Conservation (phyloP, 148 eudicot genomes). For the Chenopodium quinoa region DNA sequence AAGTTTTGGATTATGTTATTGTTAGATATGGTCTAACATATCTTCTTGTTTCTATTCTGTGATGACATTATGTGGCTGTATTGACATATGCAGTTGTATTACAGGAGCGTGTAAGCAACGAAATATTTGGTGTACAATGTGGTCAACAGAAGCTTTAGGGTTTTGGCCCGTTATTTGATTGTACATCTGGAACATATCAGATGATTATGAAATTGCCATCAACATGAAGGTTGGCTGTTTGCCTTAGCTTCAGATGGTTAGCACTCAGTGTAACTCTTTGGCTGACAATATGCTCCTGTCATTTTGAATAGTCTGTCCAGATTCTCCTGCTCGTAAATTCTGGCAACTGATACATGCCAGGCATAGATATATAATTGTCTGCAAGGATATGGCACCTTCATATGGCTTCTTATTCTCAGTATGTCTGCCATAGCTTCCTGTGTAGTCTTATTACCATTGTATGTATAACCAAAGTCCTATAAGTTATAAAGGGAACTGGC, state of each 20-base stretch:
- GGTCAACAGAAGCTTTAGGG: slow-evolving; percentile 2
- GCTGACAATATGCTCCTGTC: neutral
- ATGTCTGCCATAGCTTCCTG: neutral
- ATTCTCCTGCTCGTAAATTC: slow-evolving; percentile 9
- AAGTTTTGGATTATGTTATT: slow-evolving; percentile 11
- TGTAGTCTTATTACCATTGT: neutral
- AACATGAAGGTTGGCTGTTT: slow-evolving; percentile 21
- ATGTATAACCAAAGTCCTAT: slow-evolving; percentile 4
- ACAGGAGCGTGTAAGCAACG: slow-evolving; percentile 23
- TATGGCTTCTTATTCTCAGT: slow-evolving; percentile 3
- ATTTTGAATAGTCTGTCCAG: slow-evolving; percentile 4
- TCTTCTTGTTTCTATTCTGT: slow-evolving; percentile 2
- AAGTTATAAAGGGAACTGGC: neutral
- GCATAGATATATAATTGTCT: slow-evolving; percentile 18
- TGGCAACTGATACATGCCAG: slow-evolving; percentile 25
- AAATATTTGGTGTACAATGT: slow-evolving; percentile 5
- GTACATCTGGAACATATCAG: slow-evolving; percentile 12
- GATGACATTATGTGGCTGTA: neutral
- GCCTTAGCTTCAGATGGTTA: slow-evolving; percentile 20
- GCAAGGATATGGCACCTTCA: slow-evolving; percentile 7
- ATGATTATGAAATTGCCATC: slow-evolving; percentile 13
- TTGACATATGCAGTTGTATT: slow-evolving; percentile 1
- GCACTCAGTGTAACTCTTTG: slow-evolving; percentile 5
- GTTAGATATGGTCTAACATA: neutral
- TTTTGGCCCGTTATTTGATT: slow-evolving; percentile 13